Base-by-base conservation (phyloP, 2,329 filamentous ascomycete species). In the Plectosphaerella cucumerina region DNA sequence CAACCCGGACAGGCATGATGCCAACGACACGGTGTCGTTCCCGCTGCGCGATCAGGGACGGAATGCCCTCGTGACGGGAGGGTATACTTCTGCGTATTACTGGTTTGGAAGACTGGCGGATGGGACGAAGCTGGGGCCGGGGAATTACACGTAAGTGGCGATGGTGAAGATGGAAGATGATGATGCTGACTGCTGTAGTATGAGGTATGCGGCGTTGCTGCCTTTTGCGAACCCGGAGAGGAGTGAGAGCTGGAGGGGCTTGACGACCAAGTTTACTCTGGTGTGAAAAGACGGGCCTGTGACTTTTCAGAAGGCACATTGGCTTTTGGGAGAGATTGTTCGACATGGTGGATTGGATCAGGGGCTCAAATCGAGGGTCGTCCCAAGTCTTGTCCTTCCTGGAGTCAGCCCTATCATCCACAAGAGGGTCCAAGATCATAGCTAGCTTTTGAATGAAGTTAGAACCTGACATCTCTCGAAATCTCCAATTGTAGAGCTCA, bases 31-130 rank as follows among this genome's bases (percentile, higher is more conserved):
- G 1, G 56, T 68, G 11, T 50, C 70, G 0, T 72, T 74, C 50
- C 71, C 71, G 0, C 46, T 49, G 18, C 49, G 18, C 2, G 49
- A 56, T 18, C 51, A 70, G 14, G 62, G 55, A 15, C 60, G 66
- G 3, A 57, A 57, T 3, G 55, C 51, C 5, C n/a, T 53, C 33
- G 60, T 68, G 8, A 60, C 65, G 2, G 64, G 71, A 5, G 63
- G 65, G 1, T 65, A 63, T 23, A 53, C 50, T 46, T 54, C 46
- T 12, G 21, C 22, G 8, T 71, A 67, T 42, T 73, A 66, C 62
- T 74, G 71, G 71, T 71, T 74, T 18, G 71, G 71, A 1, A 69
- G 68, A 50, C 62, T 73, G 17, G 66, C 70, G 9, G 69, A 73
- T 48, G 71, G 70, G 1, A 66, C 65, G 2, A 62, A 65, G 23